phyloP scores from a whole-genome alignment of 2,329 filamentous ascomycete genomes.

The Aotearoamyces nothofagi region DNA sequence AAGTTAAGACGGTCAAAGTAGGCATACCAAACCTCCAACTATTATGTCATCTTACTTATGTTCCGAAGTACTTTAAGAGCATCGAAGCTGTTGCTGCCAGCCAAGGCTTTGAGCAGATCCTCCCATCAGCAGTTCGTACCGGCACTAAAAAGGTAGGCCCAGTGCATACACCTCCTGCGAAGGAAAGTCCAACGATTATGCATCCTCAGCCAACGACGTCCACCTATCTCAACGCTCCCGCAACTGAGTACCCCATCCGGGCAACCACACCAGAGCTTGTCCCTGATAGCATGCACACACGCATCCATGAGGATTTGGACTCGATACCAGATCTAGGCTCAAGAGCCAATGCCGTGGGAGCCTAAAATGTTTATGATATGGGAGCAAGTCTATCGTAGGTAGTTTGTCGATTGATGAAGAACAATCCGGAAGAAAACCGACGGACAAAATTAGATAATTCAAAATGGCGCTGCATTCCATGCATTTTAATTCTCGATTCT shows the following conservation, averaged over 20 bases:
- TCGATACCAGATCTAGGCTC: too few relatives aligned
- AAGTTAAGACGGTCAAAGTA: conserved; percentile 58
- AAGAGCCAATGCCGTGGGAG: too few relatives aligned
- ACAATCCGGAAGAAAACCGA: too few relatives aligned
- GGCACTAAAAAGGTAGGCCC: conserved; percentile 21
- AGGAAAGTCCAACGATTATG: conserved; percentile 26
- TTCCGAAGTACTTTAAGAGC: conserved; percentile 51
- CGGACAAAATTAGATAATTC: too few relatives aligned
- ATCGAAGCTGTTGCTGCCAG: conserved; percentile 48
- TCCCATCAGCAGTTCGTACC: conserved; percentile 39
- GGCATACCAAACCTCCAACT: conserved; percentile 5
- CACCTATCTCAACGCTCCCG: conserved; percentile 37
- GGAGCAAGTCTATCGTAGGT: too few relatives aligned
- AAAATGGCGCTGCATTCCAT: too few relatives aligned
- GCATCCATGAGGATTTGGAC: too few relatives aligned
- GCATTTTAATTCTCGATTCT: too few relatives aligned
- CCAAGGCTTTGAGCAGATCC: conserved; percentile 41
- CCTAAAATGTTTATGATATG: too few relatives aligned
- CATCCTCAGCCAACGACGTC: conserved; percentile 39
- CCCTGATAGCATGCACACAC: conserved; percentile 50
- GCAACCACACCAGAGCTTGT: conserved; percentile 43
- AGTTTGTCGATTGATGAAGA: too few relatives aligned
- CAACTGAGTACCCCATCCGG: conserved; percentile 36
- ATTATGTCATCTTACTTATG: not conserved
- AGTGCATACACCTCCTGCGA: not conserved